phyloP scores from a whole-genome alignment of 1,284 basidiomycete genomes.

The Ceratobasidium sp. region DNA sequence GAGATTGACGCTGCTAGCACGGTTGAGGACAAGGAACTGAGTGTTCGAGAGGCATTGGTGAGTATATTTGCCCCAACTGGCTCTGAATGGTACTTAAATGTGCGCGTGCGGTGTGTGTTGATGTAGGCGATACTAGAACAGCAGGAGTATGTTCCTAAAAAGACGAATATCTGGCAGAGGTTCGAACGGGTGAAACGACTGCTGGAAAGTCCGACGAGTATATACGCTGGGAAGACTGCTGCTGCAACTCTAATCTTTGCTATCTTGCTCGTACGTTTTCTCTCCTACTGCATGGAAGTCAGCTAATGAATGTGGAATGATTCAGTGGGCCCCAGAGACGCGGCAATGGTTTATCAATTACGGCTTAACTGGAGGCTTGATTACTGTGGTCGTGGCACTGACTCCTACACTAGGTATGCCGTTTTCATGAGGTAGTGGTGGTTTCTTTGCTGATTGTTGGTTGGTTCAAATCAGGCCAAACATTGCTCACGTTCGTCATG shows the following conservation, averaged over 20 bases:
- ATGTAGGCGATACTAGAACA: constrained; percentile 43
- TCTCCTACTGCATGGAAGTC: background rate
- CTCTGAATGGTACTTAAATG: background rate
- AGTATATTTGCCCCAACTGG: background rate
- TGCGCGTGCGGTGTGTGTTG: background rate
- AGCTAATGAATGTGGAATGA: background rate
- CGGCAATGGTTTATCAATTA: constrained; percentile 57
- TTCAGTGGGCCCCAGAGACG: constrained; percentile 50
- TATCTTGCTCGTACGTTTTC: constrained; percentile 49
- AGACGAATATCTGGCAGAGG: constrained; percentile 51
- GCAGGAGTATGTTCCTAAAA: constrained; percentile 49
- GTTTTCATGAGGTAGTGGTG: constrained; percentile 5
- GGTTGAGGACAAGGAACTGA: constrained; percentile 48
- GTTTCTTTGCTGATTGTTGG: background rate
- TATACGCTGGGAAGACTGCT: constrained; percentile 55
- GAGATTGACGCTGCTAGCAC: constrained; percentile 29
- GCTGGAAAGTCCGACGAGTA: constrained; percentile 52
- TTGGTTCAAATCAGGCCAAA: constrained; percentile 52
- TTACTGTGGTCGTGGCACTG: constrained; percentile 58
- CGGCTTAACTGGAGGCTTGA: constrained; percentile 54
- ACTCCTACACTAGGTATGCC: constrained; percentile 54
- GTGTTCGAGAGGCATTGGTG: constrained; percentile 55
- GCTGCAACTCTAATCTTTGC: constrained; percentile 55
- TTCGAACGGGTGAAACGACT: constrained; percentile 52
- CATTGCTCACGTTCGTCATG: constrained; percentile 55